These are phyloP conservation scores for Drechslera avenae DNA, from an alignment of 2,329 filamentous ascomycete genomes.

Conservation along the genomic window DNA sequence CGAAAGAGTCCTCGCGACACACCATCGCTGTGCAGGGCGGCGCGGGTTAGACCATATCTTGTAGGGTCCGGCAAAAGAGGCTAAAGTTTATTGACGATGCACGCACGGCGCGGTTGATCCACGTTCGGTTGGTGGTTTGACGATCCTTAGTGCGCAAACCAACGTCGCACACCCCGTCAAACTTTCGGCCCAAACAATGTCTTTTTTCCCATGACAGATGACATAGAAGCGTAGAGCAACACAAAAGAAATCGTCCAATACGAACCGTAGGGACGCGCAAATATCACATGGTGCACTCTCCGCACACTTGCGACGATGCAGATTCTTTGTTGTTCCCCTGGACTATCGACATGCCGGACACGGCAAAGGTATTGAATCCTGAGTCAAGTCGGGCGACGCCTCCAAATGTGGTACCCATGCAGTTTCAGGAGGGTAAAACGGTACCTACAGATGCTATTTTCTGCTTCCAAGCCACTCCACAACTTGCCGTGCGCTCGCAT, in stretches of 20 bases:
- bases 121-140: constrained; percentile 33
- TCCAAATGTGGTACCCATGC: constrained; percentile 19
- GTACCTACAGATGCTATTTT: constrained; percentile 30
- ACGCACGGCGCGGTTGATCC: constrained; percentile 22
- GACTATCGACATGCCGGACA: constrained; percentile 6
- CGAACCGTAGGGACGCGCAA: neutral
- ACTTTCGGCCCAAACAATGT: constrained; percentile 23
- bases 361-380: neutral
- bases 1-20: constrained; percentile 28
- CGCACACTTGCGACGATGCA: neutral
- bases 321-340: neutral
- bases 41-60: constrained; percentile 26
- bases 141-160: constrained; percentile 27
- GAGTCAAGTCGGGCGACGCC: constrained; percentile 28
- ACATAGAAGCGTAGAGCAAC: constrained; percentile 14
- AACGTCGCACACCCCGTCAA: constrained; percentile 30
- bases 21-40: constrained; percentile 24
- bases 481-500: constrained; percentile 49
- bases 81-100: constrained; percentile 35
- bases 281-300: neutral
- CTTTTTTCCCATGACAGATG: constrained; percentile 16
- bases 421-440: constrained; percentile 30
- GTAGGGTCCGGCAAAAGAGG: constrained; percentile 27
- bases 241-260: constrained; percentile 3
- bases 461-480: constrained; percentile 40